Evolutionary conservation across 768 basidiomycete species (phyloP), one percentile per base, ranked within the genome.

Genomic region (Leucosporidium scottii): DNA sequence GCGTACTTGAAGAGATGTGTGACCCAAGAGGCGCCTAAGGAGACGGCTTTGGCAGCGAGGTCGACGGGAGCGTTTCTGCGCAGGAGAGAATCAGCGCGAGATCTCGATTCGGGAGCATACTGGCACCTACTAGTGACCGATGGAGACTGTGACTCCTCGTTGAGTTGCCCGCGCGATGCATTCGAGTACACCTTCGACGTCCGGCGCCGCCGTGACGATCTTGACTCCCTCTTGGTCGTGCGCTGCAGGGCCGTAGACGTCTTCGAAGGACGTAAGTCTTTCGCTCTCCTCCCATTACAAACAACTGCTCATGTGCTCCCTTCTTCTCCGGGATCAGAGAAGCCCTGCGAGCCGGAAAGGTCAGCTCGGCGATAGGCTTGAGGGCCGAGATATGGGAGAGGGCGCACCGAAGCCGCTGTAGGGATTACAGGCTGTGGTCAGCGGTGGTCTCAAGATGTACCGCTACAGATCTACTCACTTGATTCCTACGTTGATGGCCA

Each of bases 401-500:
- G 21, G 36, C 87, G 78, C 78, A 90, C 90, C 90, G 81, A 92
- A 91, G 63, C 73, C 68, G 71, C 70, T 72, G 59, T n/a, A 59
- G 54, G 34, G 63, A 59, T 36, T 27, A 27, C 28, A 49, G 28
- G 20, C 49, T 31, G 55, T 12, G 25, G 48, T 28, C n/a, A 50
- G 23, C 13, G 44, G 30, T 6, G 55, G n/a, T 15, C 55, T 44
- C 27, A 17, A 51, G 34, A 66, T 63, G 69, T 65, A 49, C 18
- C 17, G 25, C 21, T 6, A 20, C 28, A n/a, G 21, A 4, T 23
- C 3, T 36, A 39, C 64, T 56, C 49, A 68, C 68, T 96, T 96
- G 83, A 96, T 96, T 75, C 93, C 93, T 79, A 93, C 91, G 81
- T 90, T 89, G 82, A 91, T 87, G 79, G 82, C 76, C 79, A 79